Conservation (phyloP, 768 basidiomycete species). For the Boletus coccyginus region DNA sequence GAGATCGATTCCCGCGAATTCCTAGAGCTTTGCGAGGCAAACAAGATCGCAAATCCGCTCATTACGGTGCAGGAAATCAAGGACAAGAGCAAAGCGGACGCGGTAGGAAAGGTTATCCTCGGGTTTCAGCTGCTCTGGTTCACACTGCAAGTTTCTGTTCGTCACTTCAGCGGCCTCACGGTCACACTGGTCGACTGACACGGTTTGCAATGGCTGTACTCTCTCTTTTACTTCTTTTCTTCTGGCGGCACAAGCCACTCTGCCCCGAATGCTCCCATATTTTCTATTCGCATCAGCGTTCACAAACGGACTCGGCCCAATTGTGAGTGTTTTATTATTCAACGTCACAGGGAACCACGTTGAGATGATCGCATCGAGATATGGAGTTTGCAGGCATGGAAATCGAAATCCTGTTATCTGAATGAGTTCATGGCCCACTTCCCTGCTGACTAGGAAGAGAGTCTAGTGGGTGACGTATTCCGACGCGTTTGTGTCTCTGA, state of each 20-base stretch:
- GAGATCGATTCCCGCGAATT: background rate
- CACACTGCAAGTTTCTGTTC: background rate
- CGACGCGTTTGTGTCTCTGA: background rate
- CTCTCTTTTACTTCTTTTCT: background rate
- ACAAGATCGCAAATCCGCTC: background rate
- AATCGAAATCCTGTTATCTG: background rate
- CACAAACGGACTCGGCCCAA: background rate
- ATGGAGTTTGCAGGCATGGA: background rate
- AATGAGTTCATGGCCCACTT: background rate
- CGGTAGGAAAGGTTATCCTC: background rate
- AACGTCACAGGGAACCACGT: background rate
- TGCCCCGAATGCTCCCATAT: background rate
- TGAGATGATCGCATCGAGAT: background rate
- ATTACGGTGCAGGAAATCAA: background rate
- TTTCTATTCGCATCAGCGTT: background rate
- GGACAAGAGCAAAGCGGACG: background rate
- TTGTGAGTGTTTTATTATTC: background rate
- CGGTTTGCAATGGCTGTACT: background rate
- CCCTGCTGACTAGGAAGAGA: background rate
- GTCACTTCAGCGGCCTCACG: background rate
- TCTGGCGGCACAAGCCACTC: slow-evolving; percentile 4
- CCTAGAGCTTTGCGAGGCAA: background rate
- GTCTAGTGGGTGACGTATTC: background rate
- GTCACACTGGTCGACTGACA: slow-evolving; percentile 5
- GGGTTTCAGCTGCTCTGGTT: background rate